Evolutionary conservation across 495 filamentous ascomycete genomes (phyloP).

Genomic region (Penicillium salamii): DNA sequence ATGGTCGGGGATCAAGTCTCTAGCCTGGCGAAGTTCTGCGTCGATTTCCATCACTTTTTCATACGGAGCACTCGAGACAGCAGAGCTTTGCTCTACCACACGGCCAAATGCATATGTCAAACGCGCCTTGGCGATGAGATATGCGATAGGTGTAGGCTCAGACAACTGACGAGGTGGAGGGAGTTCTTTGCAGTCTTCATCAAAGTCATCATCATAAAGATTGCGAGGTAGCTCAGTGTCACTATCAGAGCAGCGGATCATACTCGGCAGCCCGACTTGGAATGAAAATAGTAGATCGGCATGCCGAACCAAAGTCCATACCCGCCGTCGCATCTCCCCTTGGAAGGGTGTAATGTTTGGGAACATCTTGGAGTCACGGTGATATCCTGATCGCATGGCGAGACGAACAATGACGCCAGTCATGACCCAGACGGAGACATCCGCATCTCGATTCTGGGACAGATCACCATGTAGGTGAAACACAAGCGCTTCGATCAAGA

Average conservation of each 20-base stretch:
- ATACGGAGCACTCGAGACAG: slow-evolving; percentile 55
- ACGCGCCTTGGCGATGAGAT: slow-evolving; percentile 78
- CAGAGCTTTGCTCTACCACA: slow-evolving; percentile 52
- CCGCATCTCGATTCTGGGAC: slow-evolving; percentile 72
- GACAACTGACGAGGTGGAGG: slow-evolving; percentile 69
- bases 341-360: slow-evolving; percentile 80
- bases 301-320: slow-evolving; percentile 83
- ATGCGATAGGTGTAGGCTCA: slow-evolving; percentile 83
- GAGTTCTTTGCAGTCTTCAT: slow-evolving; percentile 70
- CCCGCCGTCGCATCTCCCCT: slow-evolving; percentile 84
- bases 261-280: slow-evolving; percentile 83
- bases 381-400: slow-evolving; percentile 93
- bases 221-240: slow-evolving; percentile 87
- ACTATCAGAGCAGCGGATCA: slow-evolving; percentile 77
- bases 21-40: slow-evolving; percentile 67
- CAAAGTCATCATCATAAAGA: slow-evolving; percentile 91
- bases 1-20: slow-evolving; percentile 72
- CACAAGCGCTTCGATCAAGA: slow-evolving; percentile 86
- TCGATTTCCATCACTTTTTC: slow-evolving; percentile 86
- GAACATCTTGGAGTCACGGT: slow-evolving; percentile 85
- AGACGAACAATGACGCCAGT: slow-evolving; percentile 77
- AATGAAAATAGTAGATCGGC: slow-evolving; percentile 87
- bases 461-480: slow-evolving; percentile 84
- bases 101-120: slow-evolving; percentile 60
- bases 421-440: slow-evolving; percentile 79